Base-by-base conservation (phyloP, 345 rosid species). In the Tarenaya hassleriana region DNA sequence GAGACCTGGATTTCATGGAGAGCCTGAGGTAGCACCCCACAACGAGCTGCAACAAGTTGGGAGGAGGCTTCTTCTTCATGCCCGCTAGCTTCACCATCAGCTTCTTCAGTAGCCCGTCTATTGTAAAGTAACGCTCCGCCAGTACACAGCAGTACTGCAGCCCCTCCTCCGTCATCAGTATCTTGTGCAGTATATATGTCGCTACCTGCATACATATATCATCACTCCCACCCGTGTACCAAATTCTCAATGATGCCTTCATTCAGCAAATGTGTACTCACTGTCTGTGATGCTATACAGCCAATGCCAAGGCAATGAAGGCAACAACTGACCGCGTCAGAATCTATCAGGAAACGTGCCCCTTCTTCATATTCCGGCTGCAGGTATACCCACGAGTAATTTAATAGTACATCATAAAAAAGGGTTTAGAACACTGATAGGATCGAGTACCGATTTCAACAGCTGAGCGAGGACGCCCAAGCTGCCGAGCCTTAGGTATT, bases 381-480 rank as follows among this genome's bases (percentile, higher is more conserved):
- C 55, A 42, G n/a, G n/a, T n/a, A n/a, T n/a, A n/a, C n/a, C n/a
- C n/a, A n/a, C n/a, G n/a, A n/a, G n/a, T n/a, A n/a, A n/a, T n/a
- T n/a, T n/a, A n/a, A n/a, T n/a, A n/a, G n/a, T n/a, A 5, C 5
- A 11, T 7, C n/a, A n/a, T 12, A 39, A 39, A 4, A 6, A 11
- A 11, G 7, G 14, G 1, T 13, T 5, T 13, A 39, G 3, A 4
- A 11, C 3, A 7, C 1, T 38, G 42, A 13, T 13, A 43, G 6
- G 34, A 17, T 17, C 20, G 0, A 45, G 35, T 60, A 61, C 67
- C 68, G 70, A 66, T 77, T 80, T 77, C 47, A 73, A 60, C 7
- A 86, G 42, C 16, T 79, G 72, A 16, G 69, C 80, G 34, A 82
- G 71, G 21, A 86, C 81, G 41, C 81, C 74, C 64, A 86, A 70